phyloP scores from a whole-genome alignment of 169 alveolate genomes.

The Eimeria zaria region DNA sequence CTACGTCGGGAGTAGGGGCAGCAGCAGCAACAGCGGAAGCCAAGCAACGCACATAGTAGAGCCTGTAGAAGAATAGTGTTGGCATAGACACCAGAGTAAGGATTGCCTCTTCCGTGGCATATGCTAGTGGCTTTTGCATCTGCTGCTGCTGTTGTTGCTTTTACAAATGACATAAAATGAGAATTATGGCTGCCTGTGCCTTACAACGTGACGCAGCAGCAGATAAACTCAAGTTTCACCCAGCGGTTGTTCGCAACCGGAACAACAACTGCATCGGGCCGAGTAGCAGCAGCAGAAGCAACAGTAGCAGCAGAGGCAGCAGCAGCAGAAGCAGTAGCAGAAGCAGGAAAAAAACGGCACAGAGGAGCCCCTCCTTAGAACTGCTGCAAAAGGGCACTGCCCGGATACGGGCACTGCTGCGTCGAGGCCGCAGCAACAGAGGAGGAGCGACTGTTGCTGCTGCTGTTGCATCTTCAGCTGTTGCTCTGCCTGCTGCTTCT shows the following conservation, averaged over 20 bases:
- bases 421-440: conserved; percentile 58
- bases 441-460: background rate
- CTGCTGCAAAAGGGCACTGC: conserved; percentile 20
- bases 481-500: background rate
- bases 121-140: conserved; percentile 48
- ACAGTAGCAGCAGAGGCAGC: conserved; percentile 39
- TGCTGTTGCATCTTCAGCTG: conserved; percentile 10
- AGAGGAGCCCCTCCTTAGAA: conserved; percentile 46
- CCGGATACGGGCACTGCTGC: conserved; percentile 40
- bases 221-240: background rate
- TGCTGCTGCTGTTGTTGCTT: conserved; percentile 46
- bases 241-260: background rate
- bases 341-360: background rate
- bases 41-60: background rate
- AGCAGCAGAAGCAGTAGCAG: conserved; percentile 14
- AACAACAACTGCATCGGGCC: background rate
- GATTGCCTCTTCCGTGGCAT: too few species aligned
- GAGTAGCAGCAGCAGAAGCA: conserved; percentile 37
- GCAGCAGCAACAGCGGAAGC: background rate
- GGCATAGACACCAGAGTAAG: background rate
- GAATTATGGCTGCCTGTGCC: conserved; percentile 15
- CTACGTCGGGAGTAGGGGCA: background rate
- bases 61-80: background rate
- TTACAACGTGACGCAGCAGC: conserved; percentile 43
- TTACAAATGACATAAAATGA: background rate